Evolutionary conservation across 192 early-diverging fungal species (phyloP).

Genomic region (Backusella luteola): DNA sequence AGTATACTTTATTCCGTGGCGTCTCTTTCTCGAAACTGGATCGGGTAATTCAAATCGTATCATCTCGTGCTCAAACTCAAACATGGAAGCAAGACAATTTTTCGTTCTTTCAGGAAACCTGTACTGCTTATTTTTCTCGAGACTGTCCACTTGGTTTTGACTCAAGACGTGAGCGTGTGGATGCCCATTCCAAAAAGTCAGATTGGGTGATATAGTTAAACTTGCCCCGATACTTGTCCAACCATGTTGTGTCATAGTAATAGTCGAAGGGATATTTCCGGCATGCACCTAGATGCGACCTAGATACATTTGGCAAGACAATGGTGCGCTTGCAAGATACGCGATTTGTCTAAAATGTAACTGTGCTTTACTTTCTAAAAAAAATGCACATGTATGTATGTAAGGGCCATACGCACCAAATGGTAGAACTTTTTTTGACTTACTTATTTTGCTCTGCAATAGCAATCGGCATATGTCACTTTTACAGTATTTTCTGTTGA

Average conservation of each 20-base stretch:
- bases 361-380: constrained; percentile 42
- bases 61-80: constrained; percentile 19
- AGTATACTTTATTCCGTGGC: background rate
- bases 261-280: constrained; percentile 27
- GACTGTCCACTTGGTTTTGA: constrained; percentile 13
- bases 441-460: constrained; percentile 38
- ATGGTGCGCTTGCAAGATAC: constrained; percentile 34
- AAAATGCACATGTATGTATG: background rate
- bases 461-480: constrained; percentile 23
- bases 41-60: background rate
- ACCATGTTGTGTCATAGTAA: constrained; percentile 35
- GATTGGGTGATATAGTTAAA: constrained; percentile 34
- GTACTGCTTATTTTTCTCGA: background rate
- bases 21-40: background rate
- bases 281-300: constrained; percentile 38
- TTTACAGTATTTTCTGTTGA: constrained; percentile 30
- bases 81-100: constrained; percentile 26
- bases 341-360: constrained; percentile 39
- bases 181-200: constrained; percentile 23
- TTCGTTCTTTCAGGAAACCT: background rate
- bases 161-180: constrained; percentile 7
- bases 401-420: background rate
- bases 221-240: constrained; percentile 20
- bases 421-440: background rate
- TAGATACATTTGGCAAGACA: constrained; percentile 39